Conservation (phyloP, 2,329 filamentous ascomycete genomes). For the Hymenoscyphus repandus region DNA sequence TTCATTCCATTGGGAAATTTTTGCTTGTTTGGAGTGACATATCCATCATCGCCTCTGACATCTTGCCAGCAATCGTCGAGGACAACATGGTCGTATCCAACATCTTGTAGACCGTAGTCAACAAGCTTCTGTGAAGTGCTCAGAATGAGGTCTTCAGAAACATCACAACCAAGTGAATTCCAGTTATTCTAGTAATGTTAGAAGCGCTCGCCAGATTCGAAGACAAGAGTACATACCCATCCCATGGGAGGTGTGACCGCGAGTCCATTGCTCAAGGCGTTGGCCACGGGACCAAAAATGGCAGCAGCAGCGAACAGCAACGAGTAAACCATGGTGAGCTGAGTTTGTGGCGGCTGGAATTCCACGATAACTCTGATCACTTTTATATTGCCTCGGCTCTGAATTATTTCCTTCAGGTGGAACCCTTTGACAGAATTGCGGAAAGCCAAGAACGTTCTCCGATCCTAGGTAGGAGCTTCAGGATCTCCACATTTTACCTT, state of each 20-base stretch:
- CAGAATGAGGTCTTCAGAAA: constrained; percentile 43
- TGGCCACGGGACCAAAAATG: no score
- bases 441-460: no score
- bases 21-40: constrained; percentile 32
- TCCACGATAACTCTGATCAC: no score
- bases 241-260: constrained; percentile 32
- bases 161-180: constrained; percentile 48
- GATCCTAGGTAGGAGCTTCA: no score
- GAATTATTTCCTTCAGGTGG: no score
- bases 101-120: constrained; percentile 41
- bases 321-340: no score
- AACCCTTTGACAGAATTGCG: no score
- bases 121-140: constrained; percentile 41
- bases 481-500: no score
- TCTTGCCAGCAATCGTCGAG: constrained; percentile 45
- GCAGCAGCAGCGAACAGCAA: no score
- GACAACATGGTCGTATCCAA: constrained; percentile 50
- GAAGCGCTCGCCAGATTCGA: not conserved
- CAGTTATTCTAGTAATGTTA: constrained; percentile 29
- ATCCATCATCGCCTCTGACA: constrained; percentile 30
- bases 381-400: no score
- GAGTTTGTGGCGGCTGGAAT: no score
- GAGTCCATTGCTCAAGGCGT: no score
- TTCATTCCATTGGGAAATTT: constrained; percentile 39
- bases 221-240: constrained; percentile 28